Conservation (phyloP, 2,329 filamentous ascomycete species). For the Bimuria novae-zelandiae region DNA sequence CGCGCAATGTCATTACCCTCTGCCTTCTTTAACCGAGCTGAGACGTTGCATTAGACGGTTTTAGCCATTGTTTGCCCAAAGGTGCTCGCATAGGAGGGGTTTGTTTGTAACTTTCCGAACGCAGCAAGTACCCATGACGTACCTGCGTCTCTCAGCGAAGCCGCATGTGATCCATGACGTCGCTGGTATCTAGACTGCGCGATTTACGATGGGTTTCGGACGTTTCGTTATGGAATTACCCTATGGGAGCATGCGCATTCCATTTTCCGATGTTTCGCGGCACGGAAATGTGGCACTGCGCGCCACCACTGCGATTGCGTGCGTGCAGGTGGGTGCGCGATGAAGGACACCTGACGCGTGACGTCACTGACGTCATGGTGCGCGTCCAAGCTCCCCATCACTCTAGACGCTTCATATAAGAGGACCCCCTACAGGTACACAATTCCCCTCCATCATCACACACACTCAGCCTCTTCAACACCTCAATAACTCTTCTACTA, state of each 20-base stretch:
- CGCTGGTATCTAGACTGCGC: neutral
- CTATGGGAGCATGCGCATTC: neutral
- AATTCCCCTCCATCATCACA: neutral
- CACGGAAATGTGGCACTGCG: neutral
- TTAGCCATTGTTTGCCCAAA: too few species aligned
- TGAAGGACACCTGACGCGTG: neutral
- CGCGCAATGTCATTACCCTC: too few species aligned
- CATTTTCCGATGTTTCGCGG: neutral
- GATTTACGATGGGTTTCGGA: neutral
- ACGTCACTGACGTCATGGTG: constrained; percentile 1
- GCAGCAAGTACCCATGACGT: neutral
- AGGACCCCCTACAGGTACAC: neutral
- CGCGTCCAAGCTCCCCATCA: neutral
- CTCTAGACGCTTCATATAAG: neutral
- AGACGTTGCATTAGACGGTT: too few species aligned
- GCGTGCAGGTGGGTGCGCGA: neutral
- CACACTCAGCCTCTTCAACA: neutral
- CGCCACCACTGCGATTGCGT: neutral
- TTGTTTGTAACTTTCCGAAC: neutral
- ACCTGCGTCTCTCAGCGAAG: neutral
- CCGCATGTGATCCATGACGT: neutral
- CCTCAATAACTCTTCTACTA: too few species aligned
- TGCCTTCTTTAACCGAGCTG: too few species aligned
- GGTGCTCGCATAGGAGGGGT: too few species aligned
- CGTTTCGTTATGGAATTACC: too few species aligned